Conservation (phyloP, 2,329 filamentous ascomycete genomes). For the Fusarium incarnatum region DNA sequence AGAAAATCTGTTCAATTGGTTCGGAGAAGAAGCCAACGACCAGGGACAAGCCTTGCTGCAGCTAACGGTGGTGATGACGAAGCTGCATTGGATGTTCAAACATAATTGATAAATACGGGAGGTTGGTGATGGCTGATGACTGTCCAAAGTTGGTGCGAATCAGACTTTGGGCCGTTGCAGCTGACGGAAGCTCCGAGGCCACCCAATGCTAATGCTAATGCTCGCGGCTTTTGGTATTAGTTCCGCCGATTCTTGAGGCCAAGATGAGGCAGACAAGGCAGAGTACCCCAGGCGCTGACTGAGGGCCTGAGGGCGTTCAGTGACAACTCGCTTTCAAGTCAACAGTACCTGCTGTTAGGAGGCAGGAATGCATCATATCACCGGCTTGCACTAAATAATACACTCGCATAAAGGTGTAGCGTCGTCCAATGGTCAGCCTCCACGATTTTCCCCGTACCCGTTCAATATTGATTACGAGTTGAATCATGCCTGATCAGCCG, state of each 20-base stretch:
- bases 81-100: constrained; percentile 7
- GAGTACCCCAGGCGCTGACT: constrained; percentile 27
- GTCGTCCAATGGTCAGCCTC: constrained; percentile 48
- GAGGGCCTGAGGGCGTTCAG: constrained; percentile 12
- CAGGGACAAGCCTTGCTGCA: constrained; percentile 27
- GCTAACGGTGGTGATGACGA: constrained; percentile 23
- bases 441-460: constrained; percentile 47
- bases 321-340: constrained; percentile 27
- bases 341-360: not conserved
- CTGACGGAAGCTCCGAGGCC: constrained; percentile 32
- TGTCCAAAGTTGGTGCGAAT: constrained; percentile 12
- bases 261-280: constrained; percentile 29
- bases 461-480: constrained; percentile 45
- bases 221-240: constrained; percentile 19
- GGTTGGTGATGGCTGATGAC: constrained; percentile 19
- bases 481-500: constrained; percentile 40
- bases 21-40: constrained; percentile 11
- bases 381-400: constrained; percentile 44
- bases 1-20: constrained; percentile 31
- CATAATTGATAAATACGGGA: constrained; percentile 26
- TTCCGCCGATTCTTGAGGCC: constrained; percentile 27
- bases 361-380: constrained; percentile 25
- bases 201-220: constrained; percentile 9
- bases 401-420: constrained; percentile 40
- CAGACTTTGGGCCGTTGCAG: constrained; percentile 31